phyloP scores from a whole-genome alignment of 768 basidiomycete species.

The Amanita muscaria region DNA sequence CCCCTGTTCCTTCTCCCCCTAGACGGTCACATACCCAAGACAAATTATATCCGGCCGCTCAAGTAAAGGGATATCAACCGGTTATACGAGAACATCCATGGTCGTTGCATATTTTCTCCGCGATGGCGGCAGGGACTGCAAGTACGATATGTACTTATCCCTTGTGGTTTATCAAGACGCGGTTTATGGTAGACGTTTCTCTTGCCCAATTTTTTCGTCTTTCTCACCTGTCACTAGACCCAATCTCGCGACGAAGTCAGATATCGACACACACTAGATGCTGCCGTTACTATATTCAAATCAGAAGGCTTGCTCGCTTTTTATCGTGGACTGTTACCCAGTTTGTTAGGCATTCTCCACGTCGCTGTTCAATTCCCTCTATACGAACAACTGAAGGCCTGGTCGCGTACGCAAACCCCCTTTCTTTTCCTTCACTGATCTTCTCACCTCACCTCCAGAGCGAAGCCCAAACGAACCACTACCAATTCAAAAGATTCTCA shows the following conservation, averaged over 20 bases:
- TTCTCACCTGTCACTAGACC: slow-evolving; percentile 53
- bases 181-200: slow-evolving; percentile 80
- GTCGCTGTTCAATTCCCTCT: slow-evolving; percentile 97
- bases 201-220: neutral
- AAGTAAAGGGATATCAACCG: slow-evolving; percentile 81
- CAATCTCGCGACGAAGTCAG: slow-evolving; percentile 70
- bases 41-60: slow-evolving; percentile 70
- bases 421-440: neutral
- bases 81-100: slow-evolving; percentile 74
- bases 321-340: slow-evolving; percentile 92
- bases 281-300: slow-evolving; percentile 82
- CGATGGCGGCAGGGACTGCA: slow-evolving; percentile 90
- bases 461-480: slow-evolving; percentile 40
- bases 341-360: slow-evolving; percentile 85
- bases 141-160: slow-evolving; percentile 95
- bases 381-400: slow-evolving; percentile 85
- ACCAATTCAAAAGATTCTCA: slow-evolving; percentile 59
- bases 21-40: slow-evolving; percentile 21
- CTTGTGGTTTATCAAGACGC: slow-evolving; percentile 97
- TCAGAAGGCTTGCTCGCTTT: slow-evolving; percentile 83
- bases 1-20: too few species aligned
- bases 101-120: slow-evolving; percentile 85
- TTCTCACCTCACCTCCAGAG: slow-evolving; percentile 22
- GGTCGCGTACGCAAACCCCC: slow-evolving; percentile 58
- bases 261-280: slow-evolving; percentile 87